A percentile compares a stretch with the other conserved stretches of the same genome.
These are phyloP conservation scores for Rhypophila decipiens DNA, from an alignment of 495 filamentous ascomycete species.

Conservation along the genomic window DNA sequence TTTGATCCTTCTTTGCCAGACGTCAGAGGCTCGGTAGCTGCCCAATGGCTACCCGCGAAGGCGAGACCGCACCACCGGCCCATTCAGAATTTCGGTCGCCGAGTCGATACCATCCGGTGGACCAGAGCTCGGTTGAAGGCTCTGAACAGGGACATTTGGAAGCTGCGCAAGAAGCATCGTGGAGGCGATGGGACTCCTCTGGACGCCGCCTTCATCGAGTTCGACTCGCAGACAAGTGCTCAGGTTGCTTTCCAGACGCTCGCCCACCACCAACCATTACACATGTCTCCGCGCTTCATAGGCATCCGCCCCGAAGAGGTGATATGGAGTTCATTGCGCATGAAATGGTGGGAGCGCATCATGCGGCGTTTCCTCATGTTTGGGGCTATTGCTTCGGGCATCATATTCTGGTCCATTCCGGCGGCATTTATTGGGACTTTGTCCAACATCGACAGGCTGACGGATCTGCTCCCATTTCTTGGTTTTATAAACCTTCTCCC, in stretches of 20 bases:
- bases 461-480: constrained; percentile 54
- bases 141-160: constrained; percentile 64
- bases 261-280: constrained; percentile 70
- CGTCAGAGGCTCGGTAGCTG: constrained; percentile 62
- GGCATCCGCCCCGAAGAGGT: constrained; percentile 73
- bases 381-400: constrained; percentile 57
- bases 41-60: constrained; percentile 68
- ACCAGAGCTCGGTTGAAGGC: constrained; percentile 67
- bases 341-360: constrained; percentile 75
- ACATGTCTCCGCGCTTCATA: constrained; percentile 79
- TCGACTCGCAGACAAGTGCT: constrained; percentile 66
- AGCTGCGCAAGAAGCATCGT: constrained; percentile 43
- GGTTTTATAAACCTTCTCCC: constrained; percentile 64
- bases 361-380: constrained; percentile 60
- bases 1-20: constrained; percentile 30
- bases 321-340: constrained; percentile 75
- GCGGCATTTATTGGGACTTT: constrained; percentile 71
- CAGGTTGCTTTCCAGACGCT: constrained; percentile 78
- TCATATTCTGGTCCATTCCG: constrained; percentile 89
- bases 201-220: constrained; percentile 76
- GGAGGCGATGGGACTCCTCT: constrained; percentile 43
- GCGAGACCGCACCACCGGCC: constrained; percentile 44
- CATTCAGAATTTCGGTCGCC: constrained; percentile 47
- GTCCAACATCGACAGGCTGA: constrained; percentile 69
- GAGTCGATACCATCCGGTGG: constrained; percentile 81